Conservation (phyloP, 441 rosid genomes). For the Adansonia rubrostipa region DNA sequence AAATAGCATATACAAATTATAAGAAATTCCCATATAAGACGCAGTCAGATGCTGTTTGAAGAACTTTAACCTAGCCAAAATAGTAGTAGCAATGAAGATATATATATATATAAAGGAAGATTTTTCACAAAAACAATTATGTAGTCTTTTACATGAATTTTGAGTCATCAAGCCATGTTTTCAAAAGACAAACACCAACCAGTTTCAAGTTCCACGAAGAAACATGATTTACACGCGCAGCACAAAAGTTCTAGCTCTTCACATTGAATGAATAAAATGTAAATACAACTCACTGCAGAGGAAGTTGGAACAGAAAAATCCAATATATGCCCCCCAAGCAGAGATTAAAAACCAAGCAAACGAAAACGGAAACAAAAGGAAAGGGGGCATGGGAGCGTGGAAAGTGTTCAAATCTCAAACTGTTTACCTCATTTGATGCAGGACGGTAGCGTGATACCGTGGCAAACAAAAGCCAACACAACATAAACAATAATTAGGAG, state of each 20-base stretch:
- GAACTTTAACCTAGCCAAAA: not conserved
- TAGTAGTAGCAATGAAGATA: not conserved
- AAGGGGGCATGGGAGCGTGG: not conserved
- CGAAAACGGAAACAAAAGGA: not conserved
- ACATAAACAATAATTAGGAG: slow-evolving; percentile 66
- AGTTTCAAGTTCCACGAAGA: slow-evolving; percentile 21
- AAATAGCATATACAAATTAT: not conserved
- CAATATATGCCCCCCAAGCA: not conserved
- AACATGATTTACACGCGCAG: not conserved
- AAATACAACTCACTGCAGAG: slow-evolving; percentile 6
- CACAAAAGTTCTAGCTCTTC: slow-evolving; percentile 20
- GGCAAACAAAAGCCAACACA: slow-evolving; percentile 77
- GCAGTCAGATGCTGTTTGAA: not conserved
- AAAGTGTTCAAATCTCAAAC: slow-evolving; percentile 31
- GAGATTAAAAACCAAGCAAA: not conserved
- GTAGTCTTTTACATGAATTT: not conserved
- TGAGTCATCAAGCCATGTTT: not conserved
- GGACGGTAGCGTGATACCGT: slow-evolving; percentile 70
- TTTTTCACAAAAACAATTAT: not conserved
- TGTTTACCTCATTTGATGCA: slow-evolving; percentile 56
- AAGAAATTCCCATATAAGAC: too few relatives aligned
- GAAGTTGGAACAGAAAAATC: slow-evolving; percentile 18
- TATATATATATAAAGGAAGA: not conserved
- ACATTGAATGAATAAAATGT: slow-evolving; percentile 26
- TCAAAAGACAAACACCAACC: slow-evolving; percentile 19